Evolutionary conservation across 768 basidiomycete species (phyloP).

Genomic region (Amanita exitialis): DNA sequence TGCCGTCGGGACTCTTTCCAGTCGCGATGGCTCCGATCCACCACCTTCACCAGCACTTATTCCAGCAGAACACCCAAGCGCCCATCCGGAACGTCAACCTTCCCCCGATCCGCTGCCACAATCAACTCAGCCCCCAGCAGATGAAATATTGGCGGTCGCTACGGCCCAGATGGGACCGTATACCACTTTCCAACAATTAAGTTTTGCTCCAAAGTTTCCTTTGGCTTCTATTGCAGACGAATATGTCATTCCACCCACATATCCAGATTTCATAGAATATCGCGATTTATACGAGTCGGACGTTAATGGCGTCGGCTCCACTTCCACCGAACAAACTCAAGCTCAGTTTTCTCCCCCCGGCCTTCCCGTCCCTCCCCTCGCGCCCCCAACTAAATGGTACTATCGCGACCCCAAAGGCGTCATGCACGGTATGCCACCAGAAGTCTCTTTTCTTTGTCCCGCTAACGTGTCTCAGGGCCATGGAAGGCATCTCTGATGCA

Average conservation of each 20-base stretch:
- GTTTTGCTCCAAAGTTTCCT: slow-evolving; percentile 82
- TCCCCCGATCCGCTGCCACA: slow-evolving; percentile 25
- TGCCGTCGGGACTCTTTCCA: slow-evolving; percentile 27
- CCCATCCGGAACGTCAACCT: slow-evolving; percentile 18
- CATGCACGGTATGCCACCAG: slow-evolving; percentile 52
- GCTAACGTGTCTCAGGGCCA: slow-evolving; percentile 41
- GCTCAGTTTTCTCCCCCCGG: slow-evolving; percentile 75
- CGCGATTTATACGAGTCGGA: slow-evolving; percentile 55
- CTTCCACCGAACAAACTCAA: slow-evolving; percentile 38
- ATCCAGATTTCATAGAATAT: slow-evolving; percentile 68
- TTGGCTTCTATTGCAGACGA: slow-evolving; percentile 82
- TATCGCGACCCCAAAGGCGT: slow-evolving; percentile 78
- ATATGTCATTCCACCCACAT: slow-evolving; percentile 87
- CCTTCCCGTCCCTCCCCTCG: slow-evolving; percentile 58
- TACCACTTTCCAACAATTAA: slow-evolving; percentile 86
- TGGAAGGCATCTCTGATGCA: slow-evolving; percentile 89
- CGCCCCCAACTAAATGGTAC: slow-evolving; percentile 67
- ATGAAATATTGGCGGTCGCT: slow-evolving; percentile 56
- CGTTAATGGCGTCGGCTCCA: slow-evolving; percentile 22
- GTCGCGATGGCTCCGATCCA: slow-evolving; percentile 22
- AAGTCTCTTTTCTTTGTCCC: neutral
- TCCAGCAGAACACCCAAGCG: slow-evolving; percentile 32
- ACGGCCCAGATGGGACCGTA: slow-evolving; percentile 74
- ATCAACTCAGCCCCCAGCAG: slow-evolving; percentile 26
- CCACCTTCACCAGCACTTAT: slow-evolving; percentile 29